Evolutionary conservation across 345 rosid genomes (phyloP), one percentile per base, ranked within the genome.

Genomic region (Populus pruinosa): DNA sequence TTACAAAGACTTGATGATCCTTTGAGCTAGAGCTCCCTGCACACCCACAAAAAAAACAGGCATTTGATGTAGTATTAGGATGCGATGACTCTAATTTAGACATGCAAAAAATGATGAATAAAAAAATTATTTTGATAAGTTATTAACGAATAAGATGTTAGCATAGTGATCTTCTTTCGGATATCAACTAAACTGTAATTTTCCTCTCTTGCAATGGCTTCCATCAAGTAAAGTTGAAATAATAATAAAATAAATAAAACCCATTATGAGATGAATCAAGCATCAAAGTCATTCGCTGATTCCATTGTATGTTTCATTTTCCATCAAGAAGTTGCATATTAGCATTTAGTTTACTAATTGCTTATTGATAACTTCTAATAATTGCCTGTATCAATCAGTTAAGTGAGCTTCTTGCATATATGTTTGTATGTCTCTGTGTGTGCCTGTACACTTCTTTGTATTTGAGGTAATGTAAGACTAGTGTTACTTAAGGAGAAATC

Each of bases 21-120:
- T 80, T 85, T 70, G 83, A 77, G 76, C 78, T 82, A 73, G 90
- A 85, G 77, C 74, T 87, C 79, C 87, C 96, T 96, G 90, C 85
- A 84, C 44, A 76, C 16, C 20, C 17, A 49, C 62, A 33, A 33
- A 33, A 33, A 33, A 33, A 33, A 5, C 3, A 62, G 35, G 25
- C n/a, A 44, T 29, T 67, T 64, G 62, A 75, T 74, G 62, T 31
- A 47, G 29, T 75, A 44, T 17, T 43, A 64, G 39, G 27, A 67
- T 65, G 56, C 6, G 8, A 41, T 63, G n/a, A 70, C 33, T 75
- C 70, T 64, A 44, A 64, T 20, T 65, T 73, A 23, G 20, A 50
- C 11, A 50, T 47, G 17, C 33, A 6, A 65, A 29, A 56, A 13
- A 9, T 7, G 29, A 73, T 16, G 16, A 47, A 44, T 17, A 75